Evolutionary conservation across 805 yeast genomes (phyloP).

Genomic region (Barnettozyma wickerhamii): DNA sequence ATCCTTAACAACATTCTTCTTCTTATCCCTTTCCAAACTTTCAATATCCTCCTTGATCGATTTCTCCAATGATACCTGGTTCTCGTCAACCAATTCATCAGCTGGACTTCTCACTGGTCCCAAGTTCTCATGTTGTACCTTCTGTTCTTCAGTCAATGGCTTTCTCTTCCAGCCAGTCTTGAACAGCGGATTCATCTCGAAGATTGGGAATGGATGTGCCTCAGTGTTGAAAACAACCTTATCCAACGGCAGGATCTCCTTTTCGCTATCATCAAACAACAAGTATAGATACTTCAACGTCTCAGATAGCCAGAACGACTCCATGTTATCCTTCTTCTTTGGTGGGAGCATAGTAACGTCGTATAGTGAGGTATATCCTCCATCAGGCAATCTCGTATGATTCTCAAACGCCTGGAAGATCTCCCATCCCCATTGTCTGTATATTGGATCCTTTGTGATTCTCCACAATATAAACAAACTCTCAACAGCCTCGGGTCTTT

Average conservation of each 20-base stretch:
- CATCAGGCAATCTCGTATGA: slow-evolving; percentile 46
- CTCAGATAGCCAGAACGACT: slow-evolving; percentile 92
- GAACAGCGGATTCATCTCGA: slow-evolving; percentile 47
- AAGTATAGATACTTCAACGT: slow-evolving; percentile 83
- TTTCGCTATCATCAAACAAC: slow-evolving; percentile 63
- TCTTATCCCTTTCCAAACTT: neutral
- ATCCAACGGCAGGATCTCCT: slow-evolving; percentile 57
- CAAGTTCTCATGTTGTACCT: neutral
- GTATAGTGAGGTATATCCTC: slow-evolving; percentile 58
- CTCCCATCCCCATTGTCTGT: slow-evolving; percentile 87
- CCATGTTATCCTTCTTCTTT: slow-evolving; percentile 63
- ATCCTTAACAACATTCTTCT: neutral
- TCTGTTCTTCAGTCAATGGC: neutral
- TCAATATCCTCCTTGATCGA: neutral
- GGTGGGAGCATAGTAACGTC: slow-evolving; percentile 62
- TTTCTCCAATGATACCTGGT: slow-evolving; percentile 9
- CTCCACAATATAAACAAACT: slow-evolving; percentile 76
- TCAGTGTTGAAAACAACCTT: slow-evolving; percentile 83
- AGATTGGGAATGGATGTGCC: slow-evolving; percentile 88
- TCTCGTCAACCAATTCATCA: slow-evolving; percentile 26
- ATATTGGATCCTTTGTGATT: slow-evolving; percentile 73
- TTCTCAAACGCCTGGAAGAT: slow-evolving; percentile 68
- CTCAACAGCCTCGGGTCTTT: slow-evolving; percentile 93
- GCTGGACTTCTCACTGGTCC: slow-evolving; percentile 6
- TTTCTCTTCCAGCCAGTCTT: slow-evolving; percentile 58